These are phyloP conservation scores for Paragyromitra xinjiangensis DNA, from an alignment of 495 filamentous ascomycete species.

Conservation along the genomic window DNA sequence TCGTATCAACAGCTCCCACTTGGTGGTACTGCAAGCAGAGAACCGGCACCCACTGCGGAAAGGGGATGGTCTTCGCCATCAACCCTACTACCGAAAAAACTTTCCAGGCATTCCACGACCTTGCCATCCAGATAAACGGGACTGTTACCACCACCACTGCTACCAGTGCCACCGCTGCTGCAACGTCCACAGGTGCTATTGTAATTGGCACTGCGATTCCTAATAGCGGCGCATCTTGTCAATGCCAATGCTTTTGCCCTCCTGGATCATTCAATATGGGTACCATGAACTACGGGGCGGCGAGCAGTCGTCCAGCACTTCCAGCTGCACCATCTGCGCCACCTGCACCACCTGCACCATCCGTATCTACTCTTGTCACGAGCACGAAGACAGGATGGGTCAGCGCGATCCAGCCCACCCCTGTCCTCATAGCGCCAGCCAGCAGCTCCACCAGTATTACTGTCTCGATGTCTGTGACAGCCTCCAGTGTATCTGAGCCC, in stretches of 20 bases:
- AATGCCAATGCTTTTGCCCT: constrained; percentile 46
- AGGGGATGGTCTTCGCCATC: constrained; percentile 80
- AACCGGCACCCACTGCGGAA: constrained; percentile 69
- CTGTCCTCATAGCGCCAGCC: background rate
- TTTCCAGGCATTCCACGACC: constrained; percentile 67
- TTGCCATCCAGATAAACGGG: constrained; percentile 68
- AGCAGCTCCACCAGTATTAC: background rate
- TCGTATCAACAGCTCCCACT: constrained; percentile 44
- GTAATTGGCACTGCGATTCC: constrained; percentile 31
- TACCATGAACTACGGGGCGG: constrained; percentile 2
- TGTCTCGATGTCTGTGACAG: background rate
- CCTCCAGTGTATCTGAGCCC: background rate
- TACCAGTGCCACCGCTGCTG: constrained; percentile 9
- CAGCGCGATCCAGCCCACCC: constrained; percentile 22
- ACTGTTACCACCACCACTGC: constrained; percentile 57
- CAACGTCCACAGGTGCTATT: constrained; percentile 31
- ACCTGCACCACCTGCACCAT: background rate
- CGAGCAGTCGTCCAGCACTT: constrained; percentile 18
- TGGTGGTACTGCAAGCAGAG: constrained; percentile 75
- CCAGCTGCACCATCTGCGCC: background rate
- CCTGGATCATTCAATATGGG: constrained; percentile 19
- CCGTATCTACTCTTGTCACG: constrained; percentile 22
- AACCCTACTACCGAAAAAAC: constrained; percentile 72
- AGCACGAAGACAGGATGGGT: constrained; percentile 23
- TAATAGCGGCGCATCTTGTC: constrained; percentile 7